Conservation (phyloP, 306 rosid species). For the Begonia loranthoides region DNA sequence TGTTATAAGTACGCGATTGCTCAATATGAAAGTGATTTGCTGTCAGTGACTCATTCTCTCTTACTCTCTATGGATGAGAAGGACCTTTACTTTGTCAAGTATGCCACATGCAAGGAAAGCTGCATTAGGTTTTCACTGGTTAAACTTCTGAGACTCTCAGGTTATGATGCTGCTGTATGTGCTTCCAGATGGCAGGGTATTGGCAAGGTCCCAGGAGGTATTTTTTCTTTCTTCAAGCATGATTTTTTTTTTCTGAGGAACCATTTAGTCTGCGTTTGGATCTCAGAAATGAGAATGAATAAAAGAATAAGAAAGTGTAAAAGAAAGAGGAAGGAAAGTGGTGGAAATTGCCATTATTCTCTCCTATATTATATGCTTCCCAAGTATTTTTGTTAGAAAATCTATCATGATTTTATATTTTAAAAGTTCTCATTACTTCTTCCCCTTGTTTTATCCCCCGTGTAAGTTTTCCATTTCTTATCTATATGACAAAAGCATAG, state of each 20-base stretch:
- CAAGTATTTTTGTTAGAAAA: too few relatives aligned
- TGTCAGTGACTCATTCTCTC: constrained; percentile 59
- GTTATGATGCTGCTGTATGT: constrained; percentile 88
- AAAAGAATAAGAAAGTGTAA: too few relatives aligned
- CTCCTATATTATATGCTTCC: too few relatives aligned
- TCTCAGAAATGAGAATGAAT: too few relatives aligned
- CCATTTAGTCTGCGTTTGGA: too few relatives aligned
- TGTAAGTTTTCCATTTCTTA: too few relatives aligned
- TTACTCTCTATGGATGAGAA: constrained; percentile 46
- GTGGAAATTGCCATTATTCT: too few relatives aligned
- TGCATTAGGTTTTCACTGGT: constrained; percentile 77
- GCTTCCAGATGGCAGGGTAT: constrained; percentile 75
- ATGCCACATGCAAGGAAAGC: constrained; percentile 67
- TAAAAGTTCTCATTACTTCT: too few relatives aligned
- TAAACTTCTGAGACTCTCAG: constrained; percentile 60
- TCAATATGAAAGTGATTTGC: constrained; percentile 57
- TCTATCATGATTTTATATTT: too few relatives aligned
- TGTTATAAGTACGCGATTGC: constrained; percentile 45
- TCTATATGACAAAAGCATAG: too few relatives aligned
- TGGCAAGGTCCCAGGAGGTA: constrained; percentile 98
- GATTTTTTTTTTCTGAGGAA: background rate
- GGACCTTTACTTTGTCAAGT: constrained; percentile 35
- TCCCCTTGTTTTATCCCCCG: too few relatives aligned
- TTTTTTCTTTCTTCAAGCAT: background rate
- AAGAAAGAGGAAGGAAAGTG: too few relatives aligned